Evolutionary conservation across 1,284 basidiomycete genomes (phyloP).

Genomic region (Tetrapyrgos nigripes): DNA sequence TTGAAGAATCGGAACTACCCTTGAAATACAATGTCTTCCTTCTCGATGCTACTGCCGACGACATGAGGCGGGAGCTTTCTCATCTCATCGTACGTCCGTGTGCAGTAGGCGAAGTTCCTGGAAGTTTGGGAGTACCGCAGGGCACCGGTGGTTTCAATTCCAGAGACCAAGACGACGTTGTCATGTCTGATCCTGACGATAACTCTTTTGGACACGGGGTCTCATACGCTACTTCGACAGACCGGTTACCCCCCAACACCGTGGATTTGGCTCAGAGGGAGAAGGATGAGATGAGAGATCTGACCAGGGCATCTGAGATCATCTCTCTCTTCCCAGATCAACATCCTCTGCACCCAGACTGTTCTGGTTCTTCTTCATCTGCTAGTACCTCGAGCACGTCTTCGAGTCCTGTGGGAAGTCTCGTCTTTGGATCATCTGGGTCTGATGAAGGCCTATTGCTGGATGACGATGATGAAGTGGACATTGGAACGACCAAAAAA

Average conservation of each 20-base stretch:
- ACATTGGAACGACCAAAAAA: slow-evolving; percentile 38
- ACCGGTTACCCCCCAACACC: slow-evolving; percentile 52
- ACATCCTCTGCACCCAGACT: slow-evolving; percentile 4
- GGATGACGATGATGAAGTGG: slow-evolving; percentile 25
- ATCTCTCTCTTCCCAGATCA: slow-evolving; percentile 46
- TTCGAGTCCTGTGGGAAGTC: too few species aligned
- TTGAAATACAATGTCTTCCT: slow-evolving; percentile 89
- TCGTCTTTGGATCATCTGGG: slow-evolving; percentile 11
- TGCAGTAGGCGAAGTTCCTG: slow-evolving; percentile 37
- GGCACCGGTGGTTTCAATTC: neutral
- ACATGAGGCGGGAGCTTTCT: slow-evolving; percentile 50
- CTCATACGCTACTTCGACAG: too few species aligned
- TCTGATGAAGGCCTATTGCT: neutral
- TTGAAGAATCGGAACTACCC: slow-evolving; percentile 39
- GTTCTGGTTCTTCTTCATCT: neutral
- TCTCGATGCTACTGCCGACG: slow-evolving; percentile 65
- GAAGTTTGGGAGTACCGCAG: slow-evolving; percentile 24
- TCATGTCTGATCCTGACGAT: slow-evolving; percentile 2
- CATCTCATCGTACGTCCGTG: slow-evolving; percentile 56
- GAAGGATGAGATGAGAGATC: slow-evolving; percentile 88
- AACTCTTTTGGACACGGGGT: too few species aligned
- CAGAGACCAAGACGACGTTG: slow-evolving; percentile 5
- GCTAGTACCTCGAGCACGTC: too few species aligned
- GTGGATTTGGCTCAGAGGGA: slow-evolving; percentile 81
- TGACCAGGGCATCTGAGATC: slow-evolving; percentile 88